Evolutionary conservation across 106 monocot genomes (phyloP), one percentile per base, ranked within the genome.

Genomic region (Dendrobium catenatum): DNA sequence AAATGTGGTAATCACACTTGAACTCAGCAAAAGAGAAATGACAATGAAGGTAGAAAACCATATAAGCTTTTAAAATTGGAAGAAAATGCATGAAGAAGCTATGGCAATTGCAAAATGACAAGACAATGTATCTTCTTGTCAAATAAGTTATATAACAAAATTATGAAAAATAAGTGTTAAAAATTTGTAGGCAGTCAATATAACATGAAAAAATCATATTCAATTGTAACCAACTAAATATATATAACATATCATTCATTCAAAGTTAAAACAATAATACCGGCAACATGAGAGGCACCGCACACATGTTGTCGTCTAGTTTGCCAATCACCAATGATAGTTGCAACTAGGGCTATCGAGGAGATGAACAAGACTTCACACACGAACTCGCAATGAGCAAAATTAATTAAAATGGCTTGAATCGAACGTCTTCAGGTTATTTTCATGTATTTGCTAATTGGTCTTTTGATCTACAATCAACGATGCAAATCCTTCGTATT

Each of bases 181-280:
- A 37, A 37, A 70, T 40, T 70, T 70, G 0, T 15, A 37, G 37
- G 15, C 15, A 17, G 33, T 33, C 22, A 24, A 13, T 70, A 70
- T 37, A 70, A 70, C 37, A 5, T 1, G 70, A 17, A 70, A 33
- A 24, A 16, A 37, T 15, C 70, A 37, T 70, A 70, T 70, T 33
- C 13, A 16, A 33, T 2, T 1, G 41, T 74, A 74, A n/a, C 70
- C 37, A 29, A 44, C 18, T 5, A 74, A 43, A 74, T 74, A 43
- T 74, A 76, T 44, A 74, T 17, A 20, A n/a, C 43, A 74, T 26
- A 49, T 4, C 49, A 76, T 76, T 76, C 4, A 76, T 76, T 76
- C 48, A 47, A 48, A 76, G 26, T 49, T 51, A 49, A 48, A 22
- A 49, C 13, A 49, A 13, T 1, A 10, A 49, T n/a, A 48, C 22